Percentiles rank a stretch among this genome's conserved stretches.
phyloP scores from a whole-genome alignment of 371 early-diverging fungal species.

The Lichtheimia hyalospora region DNA sequence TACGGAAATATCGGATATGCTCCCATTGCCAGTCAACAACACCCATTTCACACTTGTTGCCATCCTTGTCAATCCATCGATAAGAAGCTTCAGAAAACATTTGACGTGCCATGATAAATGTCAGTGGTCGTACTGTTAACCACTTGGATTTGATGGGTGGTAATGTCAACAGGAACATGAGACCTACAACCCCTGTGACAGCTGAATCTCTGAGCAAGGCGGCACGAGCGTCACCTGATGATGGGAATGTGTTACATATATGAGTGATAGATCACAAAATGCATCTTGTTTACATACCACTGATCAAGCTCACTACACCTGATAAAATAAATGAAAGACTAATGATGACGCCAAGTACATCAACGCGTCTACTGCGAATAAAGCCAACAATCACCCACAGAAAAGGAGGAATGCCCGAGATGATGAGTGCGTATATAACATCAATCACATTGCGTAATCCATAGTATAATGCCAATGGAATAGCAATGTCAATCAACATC shows the following conservation, averaged over 20 bases:
- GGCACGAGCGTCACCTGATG: conserved; percentile 38
- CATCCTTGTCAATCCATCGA: conserved; percentile 25
- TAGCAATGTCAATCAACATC: conserved; percentile 32
- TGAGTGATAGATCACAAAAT: not conserved
- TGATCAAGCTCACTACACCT: conserved; percentile 39
- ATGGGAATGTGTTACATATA: not conserved
- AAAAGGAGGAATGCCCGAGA: conserved; percentile 51
- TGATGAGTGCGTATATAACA: conserved; percentile 34
- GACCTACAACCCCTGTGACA: conserved; percentile 35
- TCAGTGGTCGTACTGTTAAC: conserved; percentile 32
- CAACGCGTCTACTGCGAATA: conserved; percentile 22
- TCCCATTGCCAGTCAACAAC: conserved; percentile 34
- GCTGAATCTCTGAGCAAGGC: conserved; percentile 48
- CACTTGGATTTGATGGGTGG: conserved; percentile 39
- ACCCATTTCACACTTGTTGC: conserved; percentile 12
- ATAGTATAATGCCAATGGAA: conserved; percentile 43
- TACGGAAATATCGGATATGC: conserved; percentile 22
- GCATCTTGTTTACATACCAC: conserved; percentile 7
- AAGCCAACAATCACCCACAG: conserved; percentile 28
- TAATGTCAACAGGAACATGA: conserved; percentile 43
- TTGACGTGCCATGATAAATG: conserved; percentile 33
- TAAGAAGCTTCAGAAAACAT: conserved; percentile 27
- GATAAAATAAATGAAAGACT: conserved; percentile 40
- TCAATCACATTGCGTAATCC: conserved; percentile 25
- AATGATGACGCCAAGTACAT: conserved; percentile 42